Conservation (phyloP, 192 early-diverging fungal genomes). For the Backusella tarrabulga region DNA sequence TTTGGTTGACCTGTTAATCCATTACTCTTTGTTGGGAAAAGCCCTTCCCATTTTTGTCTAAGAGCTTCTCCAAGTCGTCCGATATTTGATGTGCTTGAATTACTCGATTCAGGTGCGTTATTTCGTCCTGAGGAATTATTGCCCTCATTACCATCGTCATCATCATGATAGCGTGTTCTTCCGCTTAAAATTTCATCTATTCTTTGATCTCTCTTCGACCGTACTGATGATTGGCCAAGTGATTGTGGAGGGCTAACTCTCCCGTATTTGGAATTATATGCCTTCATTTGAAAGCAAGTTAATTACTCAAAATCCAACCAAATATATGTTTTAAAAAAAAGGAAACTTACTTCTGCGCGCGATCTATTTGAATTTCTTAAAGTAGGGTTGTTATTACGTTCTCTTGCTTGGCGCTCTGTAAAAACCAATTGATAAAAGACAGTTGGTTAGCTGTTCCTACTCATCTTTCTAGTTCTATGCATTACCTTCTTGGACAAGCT, state of each 20-base stretch:
- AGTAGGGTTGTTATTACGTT: background rate
- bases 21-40: slow-evolving; percentile 1
- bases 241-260: background rate
- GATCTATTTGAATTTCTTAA: background rate
- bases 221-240: background rate
- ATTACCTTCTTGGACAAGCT: slow-evolving; percentile 32
- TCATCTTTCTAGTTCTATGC: background rate
- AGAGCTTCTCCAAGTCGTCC: background rate
- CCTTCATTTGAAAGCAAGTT: background rate
- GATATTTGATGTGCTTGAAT: background rate
- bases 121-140: background rate
- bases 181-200: slow-evolving; percentile 24
- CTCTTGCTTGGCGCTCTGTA: background rate
- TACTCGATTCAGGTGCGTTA: background rate
- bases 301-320: background rate
- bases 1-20: background rate
- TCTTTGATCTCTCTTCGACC: slow-evolving; percentile 17
- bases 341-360: background rate
- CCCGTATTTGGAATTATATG: background rate
- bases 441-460: background rate
- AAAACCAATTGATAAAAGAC: background rate
- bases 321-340: background rate
- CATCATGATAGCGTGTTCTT: background rate
- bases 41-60: background rate
- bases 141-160: background rate